phyloP scores from a whole-genome alignment of 495 filamentous ascomycete species.

The Aspergillus carlsbadensis region DNA sequence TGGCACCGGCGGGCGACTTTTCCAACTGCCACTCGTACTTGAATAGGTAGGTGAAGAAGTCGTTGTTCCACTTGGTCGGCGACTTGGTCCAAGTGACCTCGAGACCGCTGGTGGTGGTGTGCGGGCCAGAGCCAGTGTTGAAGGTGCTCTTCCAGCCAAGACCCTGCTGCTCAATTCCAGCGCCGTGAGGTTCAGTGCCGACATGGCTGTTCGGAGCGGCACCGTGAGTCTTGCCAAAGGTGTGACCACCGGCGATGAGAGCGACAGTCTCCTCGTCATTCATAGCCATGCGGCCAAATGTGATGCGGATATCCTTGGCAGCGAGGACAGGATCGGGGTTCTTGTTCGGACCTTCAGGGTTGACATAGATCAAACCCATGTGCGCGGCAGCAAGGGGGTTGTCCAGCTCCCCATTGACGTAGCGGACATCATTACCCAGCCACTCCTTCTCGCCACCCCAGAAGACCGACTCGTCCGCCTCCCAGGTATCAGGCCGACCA shows the following conservation, averaged over 20 bases:
- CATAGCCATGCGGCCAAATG: conserved; percentile 76
- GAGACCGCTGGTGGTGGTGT: conserved; percentile 70
- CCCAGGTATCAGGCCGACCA: conserved; percentile 66
- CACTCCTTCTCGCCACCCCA: conserved; percentile 72
- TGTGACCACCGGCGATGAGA: conserved; percentile 71
- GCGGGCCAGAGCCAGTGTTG: conserved; percentile 57
- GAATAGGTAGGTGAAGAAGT: conserved; percentile 70
- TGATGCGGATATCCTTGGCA: conserved; percentile 65
- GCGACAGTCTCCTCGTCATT: conserved; percentile 75
- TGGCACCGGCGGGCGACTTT: conserved; percentile 70
- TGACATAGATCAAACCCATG: conserved; percentile 78
- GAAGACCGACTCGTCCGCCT: conserved; percentile 70
- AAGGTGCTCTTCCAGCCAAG: conserved; percentile 64
- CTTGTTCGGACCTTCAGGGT: conserved; percentile 73
- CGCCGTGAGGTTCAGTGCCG: conserved; percentile 62
- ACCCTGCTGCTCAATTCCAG: conserved; percentile 60
- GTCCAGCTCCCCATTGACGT: conserved; percentile 58
- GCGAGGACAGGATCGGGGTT: conserved; percentile 65
- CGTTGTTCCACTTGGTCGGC: conserved; percentile 66
- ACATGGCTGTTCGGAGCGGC: conserved; percentile 58
- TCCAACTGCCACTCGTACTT: conserved; percentile 73
- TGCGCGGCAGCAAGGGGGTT: conserved; percentile 61
- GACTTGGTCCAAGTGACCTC: conserved; percentile 74
- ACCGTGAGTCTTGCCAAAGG: conserved; percentile 75
- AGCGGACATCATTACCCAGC: conserved; percentile 69